Evolutionary conservation across 2,329 filamentous ascomycete genomes (phyloP).

Genomic region (Westerdykella aurantiaca): DNA sequence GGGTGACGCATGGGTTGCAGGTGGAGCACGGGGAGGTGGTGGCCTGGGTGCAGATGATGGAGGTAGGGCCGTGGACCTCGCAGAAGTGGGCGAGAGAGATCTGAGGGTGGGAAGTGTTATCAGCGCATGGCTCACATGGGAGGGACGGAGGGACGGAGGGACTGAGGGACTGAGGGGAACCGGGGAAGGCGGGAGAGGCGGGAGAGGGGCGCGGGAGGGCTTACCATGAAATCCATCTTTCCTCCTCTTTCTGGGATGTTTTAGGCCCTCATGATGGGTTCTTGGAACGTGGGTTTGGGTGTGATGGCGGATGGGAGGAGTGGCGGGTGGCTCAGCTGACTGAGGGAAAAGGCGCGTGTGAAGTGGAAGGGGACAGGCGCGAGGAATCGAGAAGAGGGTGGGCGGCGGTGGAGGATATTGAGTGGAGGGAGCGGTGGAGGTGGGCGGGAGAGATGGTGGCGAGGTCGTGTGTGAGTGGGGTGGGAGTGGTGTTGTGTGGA

Average conservation of each 20-base stretch:
- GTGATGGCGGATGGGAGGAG: constrained; percentile 18
- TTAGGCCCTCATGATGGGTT: neutral
- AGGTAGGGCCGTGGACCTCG: constrained; percentile 57
- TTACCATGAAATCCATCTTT: constrained; percentile 40
- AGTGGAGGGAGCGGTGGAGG: no score
- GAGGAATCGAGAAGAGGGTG: constrained; percentile 4
- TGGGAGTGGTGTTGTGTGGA: neutral
- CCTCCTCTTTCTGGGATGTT: constrained; percentile 12
- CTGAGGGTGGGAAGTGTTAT: constrained; percentile 26
- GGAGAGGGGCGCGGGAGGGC: constrained; percentile 18
- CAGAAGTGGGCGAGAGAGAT: constrained; percentile 59
- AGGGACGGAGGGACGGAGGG: constrained; percentile 2
- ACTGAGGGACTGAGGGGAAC: neutral
- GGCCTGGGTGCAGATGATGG: constrained; percentile 57
- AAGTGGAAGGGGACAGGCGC: constrained; percentile 18
- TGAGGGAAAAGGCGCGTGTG: constrained; percentile 13
- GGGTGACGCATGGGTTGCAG: constrained; percentile 46
- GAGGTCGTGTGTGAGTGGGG: neutral
- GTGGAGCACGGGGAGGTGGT: constrained; percentile 50
- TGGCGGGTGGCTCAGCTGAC: constrained; percentile 34
- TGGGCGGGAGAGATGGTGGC: no score
- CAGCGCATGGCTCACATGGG: constrained; percentile 3
- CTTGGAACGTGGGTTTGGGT: constrained; percentile 20
- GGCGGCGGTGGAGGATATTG: no score
- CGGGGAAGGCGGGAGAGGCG: constrained; percentile 1